Percentiles rank a stretch among this genome's conserved stretches.
Conservation (phyloP, 805 yeast genomes). For the Saccharomycopsis amapae region DNA sequence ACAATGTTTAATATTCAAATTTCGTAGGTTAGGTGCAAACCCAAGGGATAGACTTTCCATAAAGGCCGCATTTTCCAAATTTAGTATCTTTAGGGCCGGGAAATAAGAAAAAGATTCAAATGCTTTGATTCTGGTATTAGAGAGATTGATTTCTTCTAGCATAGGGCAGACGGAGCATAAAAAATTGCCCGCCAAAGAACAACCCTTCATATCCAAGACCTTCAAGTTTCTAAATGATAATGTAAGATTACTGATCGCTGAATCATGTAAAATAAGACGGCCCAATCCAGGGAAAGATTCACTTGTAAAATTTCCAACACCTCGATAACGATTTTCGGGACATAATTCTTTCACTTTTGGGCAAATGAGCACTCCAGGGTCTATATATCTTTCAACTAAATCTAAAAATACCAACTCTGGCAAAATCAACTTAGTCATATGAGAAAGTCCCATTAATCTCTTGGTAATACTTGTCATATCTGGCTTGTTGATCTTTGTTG, state of each 20-base stretch:
- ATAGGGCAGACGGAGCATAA: neutral
- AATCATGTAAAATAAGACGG: neutral
- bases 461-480: neutral
- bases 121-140: neutral
- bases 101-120: slow-evolving; percentile 4
- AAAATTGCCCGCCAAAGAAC: neutral
- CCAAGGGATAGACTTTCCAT: neutral
- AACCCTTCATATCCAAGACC: neutral
- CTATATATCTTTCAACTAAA: neutral
- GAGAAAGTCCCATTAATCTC: neutral
- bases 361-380: neutral
- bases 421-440: neutral
- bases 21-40: neutral
- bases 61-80: neutral
- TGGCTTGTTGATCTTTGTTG: neutral
- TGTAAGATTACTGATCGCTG: neutral
- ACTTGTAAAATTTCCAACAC: slow-evolving; percentile 1
- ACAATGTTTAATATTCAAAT: neutral
- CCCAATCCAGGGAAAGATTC: neutral
- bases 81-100: neutral
- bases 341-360: neutral
- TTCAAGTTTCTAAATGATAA: neutral
- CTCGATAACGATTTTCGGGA: neutral
- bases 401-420: neutral
- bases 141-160: neutral